Evolutionary conservation across 2,329 filamentous ascomycete genomes (phyloP).

Genomic region (Epichloe uncinata): DNA sequence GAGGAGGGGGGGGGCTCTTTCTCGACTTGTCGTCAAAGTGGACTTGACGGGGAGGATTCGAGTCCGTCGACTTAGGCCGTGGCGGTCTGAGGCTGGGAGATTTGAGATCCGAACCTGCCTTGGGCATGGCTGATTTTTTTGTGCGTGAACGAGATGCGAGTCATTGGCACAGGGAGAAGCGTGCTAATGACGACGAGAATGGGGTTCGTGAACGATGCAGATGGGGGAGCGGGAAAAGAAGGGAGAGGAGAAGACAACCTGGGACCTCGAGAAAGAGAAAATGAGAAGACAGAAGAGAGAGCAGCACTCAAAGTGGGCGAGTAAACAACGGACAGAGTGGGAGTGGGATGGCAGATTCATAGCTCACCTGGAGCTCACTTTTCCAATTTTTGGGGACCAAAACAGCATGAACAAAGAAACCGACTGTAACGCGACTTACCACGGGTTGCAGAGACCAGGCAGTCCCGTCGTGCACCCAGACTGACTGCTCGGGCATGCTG

Average conservation of each 20-base stretch:
- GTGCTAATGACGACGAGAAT: background rate
- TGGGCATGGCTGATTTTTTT: constrained; percentile 13
- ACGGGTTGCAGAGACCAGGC: constrained; percentile 24
- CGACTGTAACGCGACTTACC: constrained; percentile 19
- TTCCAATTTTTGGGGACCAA: background rate
- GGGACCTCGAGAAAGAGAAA: background rate
- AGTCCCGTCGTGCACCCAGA: constrained; percentile 26
- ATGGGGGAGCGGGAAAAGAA: background rate
- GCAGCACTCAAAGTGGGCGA: background rate
- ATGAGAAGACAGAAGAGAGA: background rate
- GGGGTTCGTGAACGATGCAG: background rate
- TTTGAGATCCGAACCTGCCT: constrained; percentile 14
- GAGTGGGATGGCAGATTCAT: background rate
- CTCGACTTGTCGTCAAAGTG: constrained; percentile 13
- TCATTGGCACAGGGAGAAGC: background rate
- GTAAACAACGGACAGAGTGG: background rate
- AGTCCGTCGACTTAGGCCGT: constrained; percentile 14
- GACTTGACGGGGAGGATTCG: constrained; percentile 19
- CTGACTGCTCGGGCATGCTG: constrained; percentile 24
- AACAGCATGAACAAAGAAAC: background rate
- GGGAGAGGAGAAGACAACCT: constrained; percentile 1
- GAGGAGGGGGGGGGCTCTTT: background rate
- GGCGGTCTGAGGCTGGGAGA: constrained; percentile 17
- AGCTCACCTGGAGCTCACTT: constrained; percentile 6
- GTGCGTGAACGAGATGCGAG: background rate